Evolutionary conservation across 176 grass and related monocot species (phyloP).

Genomic region (Areca catechu): DNA sequence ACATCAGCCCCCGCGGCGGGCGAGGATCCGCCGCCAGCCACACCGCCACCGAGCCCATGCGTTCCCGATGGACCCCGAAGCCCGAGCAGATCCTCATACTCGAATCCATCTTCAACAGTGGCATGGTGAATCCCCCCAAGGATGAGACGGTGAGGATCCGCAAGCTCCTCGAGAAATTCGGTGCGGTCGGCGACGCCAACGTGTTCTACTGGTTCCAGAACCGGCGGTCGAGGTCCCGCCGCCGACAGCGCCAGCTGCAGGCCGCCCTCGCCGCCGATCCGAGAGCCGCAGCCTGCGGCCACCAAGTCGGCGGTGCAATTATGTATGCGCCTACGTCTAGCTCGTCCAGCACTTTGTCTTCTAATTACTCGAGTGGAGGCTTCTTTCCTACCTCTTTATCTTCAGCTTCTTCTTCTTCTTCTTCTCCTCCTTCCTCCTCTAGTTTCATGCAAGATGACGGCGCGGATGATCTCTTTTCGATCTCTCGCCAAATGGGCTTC

Average conservation of each 20-base stretch:
- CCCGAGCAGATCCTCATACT: slow-evolving; percentile 95
- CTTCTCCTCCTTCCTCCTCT: slow-evolving; percentile 33
- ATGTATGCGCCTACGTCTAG: slow-evolving; percentile 8
- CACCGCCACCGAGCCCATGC: slow-evolving; percentile 38
- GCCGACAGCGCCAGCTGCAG: slow-evolving; percentile 85
- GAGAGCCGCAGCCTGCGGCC: background rate
- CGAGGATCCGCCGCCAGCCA: background rate
- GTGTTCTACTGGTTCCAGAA: slow-evolving; percentile 99
- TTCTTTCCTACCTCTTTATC: slow-evolving; percentile 22
- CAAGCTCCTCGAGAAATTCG: slow-evolving; percentile 91
- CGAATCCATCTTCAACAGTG: slow-evolving; percentile 94
- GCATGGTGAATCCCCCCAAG: slow-evolving; percentile 95
- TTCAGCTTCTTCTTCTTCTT: slow-evolving; percentile 27
- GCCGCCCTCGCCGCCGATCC: slow-evolving; percentile 11
- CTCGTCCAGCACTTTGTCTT: slow-evolving; percentile 1
- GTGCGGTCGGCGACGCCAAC: slow-evolving; percentile 83
- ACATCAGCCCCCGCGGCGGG: too few species aligned
- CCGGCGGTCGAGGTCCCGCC: slow-evolving; percentile 69
- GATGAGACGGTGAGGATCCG: slow-evolving; percentile 87
- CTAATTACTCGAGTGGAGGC: slow-evolving; percentile 7
- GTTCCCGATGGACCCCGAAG: slow-evolving; percentile 90
- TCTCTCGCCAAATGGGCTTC: slow-evolving; percentile 71
- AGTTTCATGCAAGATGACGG: slow-evolving; percentile 26
- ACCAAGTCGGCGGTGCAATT: background rate
- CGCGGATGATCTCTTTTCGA: slow-evolving; percentile 79